Base-by-base conservation (phyloP, 2,329 filamentous ascomycete species). In the Elsinoe batatas region DNA sequence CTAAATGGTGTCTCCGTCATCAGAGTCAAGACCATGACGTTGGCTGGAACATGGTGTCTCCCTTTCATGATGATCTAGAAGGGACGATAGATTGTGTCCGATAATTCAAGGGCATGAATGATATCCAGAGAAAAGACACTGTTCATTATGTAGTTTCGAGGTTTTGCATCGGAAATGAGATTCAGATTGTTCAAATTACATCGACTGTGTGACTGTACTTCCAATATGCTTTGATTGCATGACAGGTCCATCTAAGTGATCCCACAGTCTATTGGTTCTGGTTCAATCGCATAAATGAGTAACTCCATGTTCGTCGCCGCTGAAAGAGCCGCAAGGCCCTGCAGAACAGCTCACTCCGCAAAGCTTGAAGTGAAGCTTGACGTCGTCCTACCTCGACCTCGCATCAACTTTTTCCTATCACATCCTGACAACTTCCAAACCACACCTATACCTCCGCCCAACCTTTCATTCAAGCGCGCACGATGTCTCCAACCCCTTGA, bases 1-100 rank as follows among this genome's bases (percentile, higher is more conserved):
- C 80, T 96, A 95, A 75, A 76, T 68, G 57, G 47, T 56, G 51
- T 57, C 58, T 30, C 49, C 49, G 40, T 37, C 47, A 51, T 38
- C 47, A 51, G 32, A 51, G 47, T 51, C 47, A 51, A 51, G 47
- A 15, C 37, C 30, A 51, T 51, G 47, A 38, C 47, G 20, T 18
- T 51, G 17, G 33, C 47, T 51, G 47, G 47, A 38, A 51, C 36
- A n/a, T 37, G 47, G 33, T 38, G 18, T 51, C 32, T 51, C n/a
- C 47, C 18, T 51, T 36, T 51, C 47, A 35, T n/a, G 15, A 38
- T 51, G 47, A 35, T 18, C 47, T 51, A 47, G 32, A 37, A 15
- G 42, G 42, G 32, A 46, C 53, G 37, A 46, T 55, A 55, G 53
- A 55, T 15, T 40, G 46, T 37, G 53, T 30, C 40, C 15, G 11